Evolutionary conservation across 164 flowering plant genomes (phyloP).

Genomic region (Magnolia officinalis): DNA sequence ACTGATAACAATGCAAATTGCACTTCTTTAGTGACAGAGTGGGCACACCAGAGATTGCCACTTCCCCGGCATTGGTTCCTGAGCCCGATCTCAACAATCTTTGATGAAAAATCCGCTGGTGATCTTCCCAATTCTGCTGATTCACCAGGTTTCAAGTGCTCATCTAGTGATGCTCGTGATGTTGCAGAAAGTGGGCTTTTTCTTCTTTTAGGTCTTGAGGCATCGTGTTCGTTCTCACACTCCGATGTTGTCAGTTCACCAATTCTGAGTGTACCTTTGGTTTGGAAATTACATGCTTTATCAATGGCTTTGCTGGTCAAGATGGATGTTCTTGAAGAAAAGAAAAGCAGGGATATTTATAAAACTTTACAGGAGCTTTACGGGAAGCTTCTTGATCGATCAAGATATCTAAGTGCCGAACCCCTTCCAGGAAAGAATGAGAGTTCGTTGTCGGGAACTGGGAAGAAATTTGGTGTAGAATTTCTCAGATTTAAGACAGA

Average conservation of each 20-base stretch:
- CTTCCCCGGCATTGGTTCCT: constrained; percentile 92
- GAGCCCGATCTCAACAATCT: constrained; percentile 65
- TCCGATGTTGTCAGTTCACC: constrained; percentile 33
- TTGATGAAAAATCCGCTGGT: constrained; percentile 14
- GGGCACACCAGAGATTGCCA: constrained; percentile 89
- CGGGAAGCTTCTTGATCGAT: constrained; percentile 54
- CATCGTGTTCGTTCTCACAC: constrained; percentile 35
- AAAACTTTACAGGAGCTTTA: constrained; percentile 64
- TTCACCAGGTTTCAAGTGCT: constrained; percentile 10
- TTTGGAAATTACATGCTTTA: constrained; percentile 89
- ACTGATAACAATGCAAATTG: constrained; percentile 10
- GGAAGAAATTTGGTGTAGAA: constrained; percentile 20
- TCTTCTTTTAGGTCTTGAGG: constrained; percentile 77
- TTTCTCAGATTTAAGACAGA: constrained; percentile 61
- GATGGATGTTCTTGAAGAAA: constrained; percentile 69
- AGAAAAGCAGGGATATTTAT: constrained; percentile 61
- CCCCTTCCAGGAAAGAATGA: constrained; percentile 7
- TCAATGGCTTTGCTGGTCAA: constrained; percentile 60
- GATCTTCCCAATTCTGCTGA: constrained; percentile 15
- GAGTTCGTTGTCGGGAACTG: constrained; percentile 17
- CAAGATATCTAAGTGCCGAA: constrained; percentile 10
- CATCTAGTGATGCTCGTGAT: constrained; percentile 32
- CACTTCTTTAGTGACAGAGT: constrained; percentile 46
- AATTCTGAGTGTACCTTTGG: constrained; percentile 49
- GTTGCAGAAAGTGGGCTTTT: constrained; percentile 70